Evolutionary conservation across 2,329 filamentous ascomycete species (phyloP), one percentile per base, ranked within the genome.

Genomic region (Pyrenophora tritici-repentis): DNA sequence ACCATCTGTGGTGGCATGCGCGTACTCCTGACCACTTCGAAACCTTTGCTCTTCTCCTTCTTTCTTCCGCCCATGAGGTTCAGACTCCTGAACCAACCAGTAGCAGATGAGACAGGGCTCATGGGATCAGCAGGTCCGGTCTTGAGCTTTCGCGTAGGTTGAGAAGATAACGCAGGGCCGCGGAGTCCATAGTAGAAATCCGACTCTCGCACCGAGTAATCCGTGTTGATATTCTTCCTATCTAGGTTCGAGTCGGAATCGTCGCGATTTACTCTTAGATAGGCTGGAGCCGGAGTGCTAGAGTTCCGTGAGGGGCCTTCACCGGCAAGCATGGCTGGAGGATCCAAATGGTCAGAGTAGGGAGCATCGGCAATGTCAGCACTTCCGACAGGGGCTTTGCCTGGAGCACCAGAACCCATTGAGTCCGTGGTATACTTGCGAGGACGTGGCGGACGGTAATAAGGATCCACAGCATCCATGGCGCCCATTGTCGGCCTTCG

Each of bases 101-200:
- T 88, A 0, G 94, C 93, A 6, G 90, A 93, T 1, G 91, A 89
- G 16, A 96, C 89, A 0, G 92, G 91, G 0, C 92, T 90, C 32
- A 92, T 96, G 0, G 94, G 94, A 76, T 99, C 93, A 7, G 92
- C 91, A 2, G 94, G 94, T 0, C 94, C 94, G 4, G 94, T 99
- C 65, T 94, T 93, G 42, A 97, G 79, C 69, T 90, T 93, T 42
- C 94, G 83, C 16, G 89, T 91, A 0, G 89, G 88, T 3, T 86
- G 86, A 53, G 91, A 89, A 1, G 91, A 89, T 10, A 97, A 77
- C 1, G 93, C 91, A 16, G 91, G 90, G 0, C 94, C 94, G 29
- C 94, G 86, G 14, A 96, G 89, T 8, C 91, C 89, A 66, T 99
- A 97, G 75, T 97, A 97, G 66, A 96, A 96, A 72, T 99, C 94